Percentiles rank a stretch among this genome's conserved stretches.
phyloP scores from a whole-genome alignment of 2,329 filamentous ascomycete genomes.

The Scleromitrula shiraiana region DNA sequence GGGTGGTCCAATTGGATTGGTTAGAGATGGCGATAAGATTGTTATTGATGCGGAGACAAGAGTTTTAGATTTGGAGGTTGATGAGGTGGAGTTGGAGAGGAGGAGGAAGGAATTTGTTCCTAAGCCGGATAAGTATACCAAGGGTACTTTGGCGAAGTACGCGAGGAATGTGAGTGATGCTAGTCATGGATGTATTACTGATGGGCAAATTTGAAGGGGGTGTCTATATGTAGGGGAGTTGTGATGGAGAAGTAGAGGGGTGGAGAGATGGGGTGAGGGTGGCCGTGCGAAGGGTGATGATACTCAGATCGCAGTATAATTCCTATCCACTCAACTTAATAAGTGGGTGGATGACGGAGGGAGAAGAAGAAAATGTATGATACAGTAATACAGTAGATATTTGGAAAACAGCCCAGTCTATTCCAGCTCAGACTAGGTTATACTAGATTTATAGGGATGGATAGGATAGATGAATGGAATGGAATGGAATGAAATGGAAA shows the following conservation, averaged over 20 bases:
- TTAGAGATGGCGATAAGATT: conserved; percentile 50
- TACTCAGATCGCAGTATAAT: too few relatives aligned
- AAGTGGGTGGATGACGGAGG: too few relatives aligned
- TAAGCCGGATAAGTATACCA: conserved; percentile 48
- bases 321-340: too few relatives aligned
- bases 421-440: too few relatives aligned
- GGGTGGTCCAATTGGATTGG: conserved; percentile 51
- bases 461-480: too few relatives aligned
- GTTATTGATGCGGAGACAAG: conserved; percentile 51
- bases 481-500: too few relatives aligned
- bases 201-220: conserved; percentile 29
- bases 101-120: conserved; percentile 43
- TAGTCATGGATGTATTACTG: conserved; percentile 51
- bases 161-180: conserved; percentile 46
- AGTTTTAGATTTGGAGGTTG: conserved; percentile 43
- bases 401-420: too few relatives aligned
- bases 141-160: conserved; percentile 53
- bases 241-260: conserved; percentile 9
- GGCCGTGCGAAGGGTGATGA: too few relatives aligned
- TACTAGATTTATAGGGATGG: too few relatives aligned
- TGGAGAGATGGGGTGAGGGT: too few relatives aligned
- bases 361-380: too few relatives aligned
- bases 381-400: too few relatives aligned
- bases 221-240: not conserved
- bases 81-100: conserved; percentile 33